Evolutionary conservation across 345 rosid genomes (phyloP).

Genomic region (Mercurialis annua): DNA sequence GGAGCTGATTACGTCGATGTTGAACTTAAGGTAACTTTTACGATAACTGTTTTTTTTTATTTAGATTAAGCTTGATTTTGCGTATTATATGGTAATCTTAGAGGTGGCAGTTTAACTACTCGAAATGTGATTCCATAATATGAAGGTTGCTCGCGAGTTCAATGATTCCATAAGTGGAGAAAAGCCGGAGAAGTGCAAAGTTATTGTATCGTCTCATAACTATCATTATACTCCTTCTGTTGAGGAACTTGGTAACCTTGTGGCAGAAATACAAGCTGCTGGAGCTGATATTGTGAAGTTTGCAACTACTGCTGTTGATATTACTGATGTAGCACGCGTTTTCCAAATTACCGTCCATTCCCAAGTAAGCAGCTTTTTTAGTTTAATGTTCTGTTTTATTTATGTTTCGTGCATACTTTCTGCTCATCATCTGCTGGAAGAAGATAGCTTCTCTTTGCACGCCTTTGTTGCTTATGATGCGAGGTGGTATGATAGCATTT

Average conservation of each 20-base stretch:
- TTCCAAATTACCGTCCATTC: conserved; percentile 79
- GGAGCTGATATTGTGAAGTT: conserved; percentile 94
- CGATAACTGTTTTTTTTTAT: too few species aligned
- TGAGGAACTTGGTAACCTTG: conserved; percentile 80
- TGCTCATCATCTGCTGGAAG: neutral
- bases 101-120: neutral
- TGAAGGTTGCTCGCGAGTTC: conserved; percentile 75
- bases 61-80: neutral
- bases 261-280: conserved; percentile 58
- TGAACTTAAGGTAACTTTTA: conserved; percentile 75
- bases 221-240: conserved; percentile 74
- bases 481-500: too few species aligned
- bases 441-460: neutral
- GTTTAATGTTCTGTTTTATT: neutral
- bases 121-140: neutral
- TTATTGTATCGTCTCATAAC: conserved; percentile 88
- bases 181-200: conserved; percentile 63
- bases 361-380: conserved; percentile 58
- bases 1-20: conserved; percentile 96
- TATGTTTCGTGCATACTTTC: neutral
- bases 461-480: neutral
- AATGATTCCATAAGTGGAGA: conserved; percentile 49
- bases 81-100: neutral
- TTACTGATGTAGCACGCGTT: conserved; percentile 81
- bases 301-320: conserved; percentile 83